Conservation (phyloP, 148 eudicot genomes). For the Camellia japonica region DNA sequence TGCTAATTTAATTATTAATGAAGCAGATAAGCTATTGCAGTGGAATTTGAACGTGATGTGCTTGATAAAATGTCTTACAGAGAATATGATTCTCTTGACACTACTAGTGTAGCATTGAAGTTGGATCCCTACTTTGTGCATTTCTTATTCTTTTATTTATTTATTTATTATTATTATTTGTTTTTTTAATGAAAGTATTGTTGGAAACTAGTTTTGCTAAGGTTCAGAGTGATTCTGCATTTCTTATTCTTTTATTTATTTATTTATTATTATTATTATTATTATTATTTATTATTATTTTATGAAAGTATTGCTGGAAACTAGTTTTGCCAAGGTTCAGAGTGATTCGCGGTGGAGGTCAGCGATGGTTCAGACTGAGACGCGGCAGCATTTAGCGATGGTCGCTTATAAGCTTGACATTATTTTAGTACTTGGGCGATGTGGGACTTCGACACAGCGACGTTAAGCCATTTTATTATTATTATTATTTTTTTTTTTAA, state of each 20-base stretch:
- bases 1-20: background rate
- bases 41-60: constrained; percentile 20
- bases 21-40: background rate
- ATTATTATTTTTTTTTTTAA: background rate
- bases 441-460: too few species aligned
- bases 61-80: constrained; percentile 30
- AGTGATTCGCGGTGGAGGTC: too few species aligned
- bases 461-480: background rate
- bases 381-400: too few species aligned
- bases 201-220: background rate
- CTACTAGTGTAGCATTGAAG: background rate
- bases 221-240: background rate
- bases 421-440: too few species aligned
- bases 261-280: too few species aligned
- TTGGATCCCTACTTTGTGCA: background rate
- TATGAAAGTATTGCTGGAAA: background rate
- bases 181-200: background rate
- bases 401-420: too few species aligned
- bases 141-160: background rate
- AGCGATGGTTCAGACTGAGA: too few species aligned
- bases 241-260: background rate
- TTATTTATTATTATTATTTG: too few species aligned
- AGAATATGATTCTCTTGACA: constrained; percentile 1
- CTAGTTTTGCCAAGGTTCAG: background rate
- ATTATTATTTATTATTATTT: too few species aligned